Evolutionary conservation across 2,329 filamentous ascomycete species (phyloP).

Genomic region (Xylaria polymorpha): DNA sequence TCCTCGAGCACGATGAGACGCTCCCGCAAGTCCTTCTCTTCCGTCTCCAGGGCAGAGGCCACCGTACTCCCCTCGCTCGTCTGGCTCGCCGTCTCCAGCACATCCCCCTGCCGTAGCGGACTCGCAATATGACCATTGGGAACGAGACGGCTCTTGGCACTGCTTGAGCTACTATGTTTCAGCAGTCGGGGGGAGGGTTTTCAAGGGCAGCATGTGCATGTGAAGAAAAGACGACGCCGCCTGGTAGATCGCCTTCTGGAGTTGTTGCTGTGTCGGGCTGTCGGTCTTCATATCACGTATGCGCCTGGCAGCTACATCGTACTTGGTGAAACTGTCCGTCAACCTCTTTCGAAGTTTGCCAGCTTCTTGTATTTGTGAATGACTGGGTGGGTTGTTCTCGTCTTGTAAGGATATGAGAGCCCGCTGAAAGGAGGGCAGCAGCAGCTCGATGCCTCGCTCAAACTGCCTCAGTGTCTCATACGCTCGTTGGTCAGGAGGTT

Average conservation of each 20-base stretch:
- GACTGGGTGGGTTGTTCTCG: slow-evolving; percentile 60
- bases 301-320: slow-evolving; percentile 82
- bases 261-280: slow-evolving; percentile 75
- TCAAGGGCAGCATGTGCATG: slow-evolving; percentile 89
- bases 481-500: slow-evolving; percentile 79
- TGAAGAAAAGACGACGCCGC: slow-evolving; percentile 87
- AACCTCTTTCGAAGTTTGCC: slow-evolving; percentile 89
- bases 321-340: slow-evolving; percentile 89
- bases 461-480: slow-evolving; percentile 89
- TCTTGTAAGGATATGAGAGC: slow-evolving; percentile 77
- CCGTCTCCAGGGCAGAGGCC: slow-evolving; percentile 74
- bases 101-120: slow-evolving; percentile 60
- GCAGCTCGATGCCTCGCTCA: slow-evolving; percentile 83
- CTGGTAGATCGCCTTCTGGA: slow-evolving; percentile 85
- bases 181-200: slow-evolving; percentile 77
- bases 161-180: slow-evolving; percentile 58
- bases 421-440: slow-evolving; percentile 87
- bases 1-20: slow-evolving; percentile 87
- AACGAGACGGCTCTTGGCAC: slow-evolving; percentile 49
- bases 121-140: slow-evolving; percentile 50
- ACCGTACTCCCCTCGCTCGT: slow-evolving; percentile 61
- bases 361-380: slow-evolving; percentile 82
- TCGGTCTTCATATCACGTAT: slow-evolving; percentile 82
- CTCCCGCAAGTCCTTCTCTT: slow-evolving; percentile 86
- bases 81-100: slow-evolving; percentile 62